phyloP scores from a whole-genome alignment of 441 rosid genomes.

The Sinapis alba region DNA sequence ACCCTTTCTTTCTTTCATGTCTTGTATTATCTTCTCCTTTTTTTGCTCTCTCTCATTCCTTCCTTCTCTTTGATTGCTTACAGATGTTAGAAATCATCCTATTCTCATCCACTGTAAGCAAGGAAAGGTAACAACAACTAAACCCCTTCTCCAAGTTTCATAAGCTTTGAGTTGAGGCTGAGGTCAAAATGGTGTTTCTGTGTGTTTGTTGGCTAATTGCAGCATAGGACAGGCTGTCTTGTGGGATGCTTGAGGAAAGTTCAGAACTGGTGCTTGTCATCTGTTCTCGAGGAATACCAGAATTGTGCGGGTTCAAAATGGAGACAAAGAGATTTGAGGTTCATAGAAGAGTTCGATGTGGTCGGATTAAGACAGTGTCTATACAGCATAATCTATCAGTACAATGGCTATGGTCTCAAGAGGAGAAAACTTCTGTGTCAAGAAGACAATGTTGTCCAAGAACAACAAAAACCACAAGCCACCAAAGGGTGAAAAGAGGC shows the following conservation, averaged over 20 bases:
- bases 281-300: constrained; percentile 77
- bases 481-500: constrained; percentile 40
- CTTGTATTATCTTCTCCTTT: not conserved
- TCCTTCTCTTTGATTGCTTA: constrained; percentile 6
- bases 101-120: constrained; percentile 89
- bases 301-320: constrained; percentile 71
- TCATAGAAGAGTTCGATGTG: constrained; percentile 65
- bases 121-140: constrained; percentile 61
- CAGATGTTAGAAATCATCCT: constrained; percentile 94
- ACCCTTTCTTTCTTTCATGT: not conserved
- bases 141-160: not conserved
- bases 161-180: not conserved
- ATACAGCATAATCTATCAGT: constrained; percentile 71
- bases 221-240: constrained; percentile 93
- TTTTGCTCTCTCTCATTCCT: constrained; percentile 1
- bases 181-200: constrained; percentile 4
- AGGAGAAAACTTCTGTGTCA: constrained; percentile 71
- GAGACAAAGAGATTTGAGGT: constrained; percentile 60
- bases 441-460: constrained; percentile 52
- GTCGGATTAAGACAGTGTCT: constrained; percentile 59
- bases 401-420: constrained; percentile 78
- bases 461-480: constrained; percentile 52
- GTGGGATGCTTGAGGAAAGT: constrained; percentile 93
- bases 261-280: constrained; percentile 81
- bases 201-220: constrained; percentile 35